These are phyloP conservation scores for Citrus mangshanensis DNA, from an alignment of 345 rosid species.

Conservation along the genomic window DNA sequence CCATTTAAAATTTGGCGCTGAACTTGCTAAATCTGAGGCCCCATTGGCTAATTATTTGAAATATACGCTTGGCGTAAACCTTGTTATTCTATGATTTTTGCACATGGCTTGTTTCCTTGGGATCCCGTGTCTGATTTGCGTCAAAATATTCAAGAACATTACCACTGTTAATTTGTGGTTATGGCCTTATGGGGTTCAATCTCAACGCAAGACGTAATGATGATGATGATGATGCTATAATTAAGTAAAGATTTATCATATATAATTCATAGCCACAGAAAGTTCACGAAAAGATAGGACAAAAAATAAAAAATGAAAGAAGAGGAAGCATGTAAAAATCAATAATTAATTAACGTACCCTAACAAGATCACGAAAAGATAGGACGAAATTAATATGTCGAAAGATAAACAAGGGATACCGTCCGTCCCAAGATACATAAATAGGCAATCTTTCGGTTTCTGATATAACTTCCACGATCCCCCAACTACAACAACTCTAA, in stretches of 20 bases:
- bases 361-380: background rate
- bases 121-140: background rate
- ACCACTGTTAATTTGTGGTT: background rate
- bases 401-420: background rate
- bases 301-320: background rate
- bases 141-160: background rate
- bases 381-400: background rate
- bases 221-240: background rate
- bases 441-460: background rate
- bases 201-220: background rate
- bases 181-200: too few relatives aligned
- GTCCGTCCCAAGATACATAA: background rate
- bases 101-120: too few relatives aligned
- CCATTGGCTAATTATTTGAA: background rate
- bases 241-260: background rate
- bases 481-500: constrained; percentile 16
- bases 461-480: background rate
- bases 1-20: background rate
- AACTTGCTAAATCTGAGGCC: background rate
- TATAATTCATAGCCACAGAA: background rate
- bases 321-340: too few relatives aligned
- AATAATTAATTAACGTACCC: background rate
- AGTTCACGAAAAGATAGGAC: constrained; percentile 15
- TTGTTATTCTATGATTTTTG: too few relatives aligned
- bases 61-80: too few relatives aligned